phyloP scores from a whole-genome alignment of 1,284 basidiomycete genomes.

The Cystobasidium sp. region DNA sequence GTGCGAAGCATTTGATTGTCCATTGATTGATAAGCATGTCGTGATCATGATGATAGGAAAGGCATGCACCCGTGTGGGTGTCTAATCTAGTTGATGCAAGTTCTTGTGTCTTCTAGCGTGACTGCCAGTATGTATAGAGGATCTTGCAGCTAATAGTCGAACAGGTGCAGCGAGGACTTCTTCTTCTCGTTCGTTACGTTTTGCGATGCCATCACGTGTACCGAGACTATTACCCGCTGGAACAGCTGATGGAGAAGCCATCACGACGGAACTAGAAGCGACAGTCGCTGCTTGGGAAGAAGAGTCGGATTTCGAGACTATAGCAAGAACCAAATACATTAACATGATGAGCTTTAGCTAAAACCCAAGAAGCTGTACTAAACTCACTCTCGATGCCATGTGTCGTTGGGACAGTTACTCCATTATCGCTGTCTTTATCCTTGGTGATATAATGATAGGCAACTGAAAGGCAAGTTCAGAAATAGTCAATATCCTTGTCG shows the following conservation, averaged over 20 bases:
- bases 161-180: neutral
- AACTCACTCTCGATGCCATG: constrained; percentile 34
- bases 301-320: neutral
- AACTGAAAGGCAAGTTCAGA: neutral
- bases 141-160: constrained; percentile 3
- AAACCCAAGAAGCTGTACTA: neutral
- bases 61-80: neutral
- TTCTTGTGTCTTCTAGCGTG: constrained; percentile 5
- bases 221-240: constrained; percentile 21
- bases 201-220: neutral
- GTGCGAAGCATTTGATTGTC: no score
- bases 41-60: neutral
- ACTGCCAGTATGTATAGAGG: neutral
- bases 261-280: neutral
- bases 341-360: neutral
- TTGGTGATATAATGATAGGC: constrained; percentile 38
- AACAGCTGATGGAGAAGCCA: constrained; percentile 17
- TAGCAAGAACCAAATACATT: neutral
- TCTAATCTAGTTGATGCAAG: neutral
- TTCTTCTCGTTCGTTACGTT: neutral
- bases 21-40: no score
- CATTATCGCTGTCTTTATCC: constrained; percentile 13
- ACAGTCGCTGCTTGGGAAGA: neutral
- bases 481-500: neutral
- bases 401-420: constrained; percentile 10